Evolutionary conservation across 2,329 filamentous ascomycete species (phyloP).

Genomic region (Neonectria punicea): DNA sequence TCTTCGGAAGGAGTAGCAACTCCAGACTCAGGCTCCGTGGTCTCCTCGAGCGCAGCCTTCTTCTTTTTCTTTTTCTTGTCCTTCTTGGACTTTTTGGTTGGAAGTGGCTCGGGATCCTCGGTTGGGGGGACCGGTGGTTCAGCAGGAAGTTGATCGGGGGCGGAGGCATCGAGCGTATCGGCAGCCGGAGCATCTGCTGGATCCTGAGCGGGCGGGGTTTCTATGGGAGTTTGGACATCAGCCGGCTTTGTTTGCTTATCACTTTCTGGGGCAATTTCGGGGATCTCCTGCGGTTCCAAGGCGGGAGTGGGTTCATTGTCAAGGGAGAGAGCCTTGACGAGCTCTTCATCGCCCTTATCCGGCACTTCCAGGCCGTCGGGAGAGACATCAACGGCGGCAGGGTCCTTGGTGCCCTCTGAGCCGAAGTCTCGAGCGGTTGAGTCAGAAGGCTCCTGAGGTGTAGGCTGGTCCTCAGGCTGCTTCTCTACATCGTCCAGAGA

Average conservation of each 20-base stretch:
- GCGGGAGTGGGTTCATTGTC: conserved; percentile 21
- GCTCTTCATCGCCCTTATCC: conserved; percentile 20
- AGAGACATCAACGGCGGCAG: conserved; percentile 18
- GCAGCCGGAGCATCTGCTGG: conserved; percentile 28
- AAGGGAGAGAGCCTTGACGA: conserved; percentile 14
- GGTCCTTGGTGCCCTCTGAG: conserved; percentile 14
- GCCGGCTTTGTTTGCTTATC: conserved; percentile 39
- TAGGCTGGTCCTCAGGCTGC: conserved; percentile 25
- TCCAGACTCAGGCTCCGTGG: conserved; percentile 30
- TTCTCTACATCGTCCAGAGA: conserved; percentile 30
- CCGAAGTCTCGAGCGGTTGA: neutral
- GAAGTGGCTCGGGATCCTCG: conserved; percentile 36
- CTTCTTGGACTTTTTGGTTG: conserved; percentile 48
- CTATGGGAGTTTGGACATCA: conserved; percentile 40
- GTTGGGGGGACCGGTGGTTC: conserved; percentile 24
- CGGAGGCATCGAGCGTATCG: conserved; percentile 23
- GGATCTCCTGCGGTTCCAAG: conserved; percentile 31
- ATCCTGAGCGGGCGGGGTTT: conserved; percentile 34
- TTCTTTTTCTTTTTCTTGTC: conserved; percentile 51
- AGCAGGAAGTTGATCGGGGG: conserved; percentile 24
- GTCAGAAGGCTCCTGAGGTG: conserved; percentile 23
- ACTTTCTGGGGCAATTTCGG: conserved; percentile 32
- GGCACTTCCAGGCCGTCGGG: conserved; percentile 3
- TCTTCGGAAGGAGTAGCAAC: conserved; percentile 29
- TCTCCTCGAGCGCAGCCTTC: conserved; percentile 38